A percentile compares a stretch with the other conserved stretches of the same genome.
Conservation (phyloP, 495 filamentous ascomycete genomes). For the Extremus antarcticus region DNA sequence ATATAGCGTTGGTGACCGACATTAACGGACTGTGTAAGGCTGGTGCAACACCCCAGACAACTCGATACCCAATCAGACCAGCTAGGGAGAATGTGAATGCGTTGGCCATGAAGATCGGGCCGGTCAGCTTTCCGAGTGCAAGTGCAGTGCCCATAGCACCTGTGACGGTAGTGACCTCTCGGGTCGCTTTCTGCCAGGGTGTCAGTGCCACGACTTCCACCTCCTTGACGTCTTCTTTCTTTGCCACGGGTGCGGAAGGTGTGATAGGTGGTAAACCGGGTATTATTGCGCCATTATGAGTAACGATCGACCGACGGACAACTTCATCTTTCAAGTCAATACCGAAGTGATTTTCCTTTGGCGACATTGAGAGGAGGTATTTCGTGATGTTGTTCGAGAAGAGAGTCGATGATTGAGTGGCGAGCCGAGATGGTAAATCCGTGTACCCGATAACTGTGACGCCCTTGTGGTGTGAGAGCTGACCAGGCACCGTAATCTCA, state of each 20-base stretch:
- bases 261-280: constrained; percentile 60
- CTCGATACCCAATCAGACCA: constrained; percentile 67
- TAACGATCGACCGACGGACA: constrained; percentile 68
- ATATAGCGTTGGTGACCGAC: constrained; percentile 81
- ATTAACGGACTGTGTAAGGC: constrained; percentile 73
- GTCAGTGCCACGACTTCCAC: constrained; percentile 53
- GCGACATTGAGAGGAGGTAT: constrained; percentile 64
- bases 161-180: constrained; percentile 57
- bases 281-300: constrained; percentile 58
- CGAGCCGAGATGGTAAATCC: constrained; percentile 66
- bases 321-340: constrained; percentile 70
- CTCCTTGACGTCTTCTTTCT: constrained; percentile 37
- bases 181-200: constrained; percentile 62
- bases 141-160: constrained; percentile 62
- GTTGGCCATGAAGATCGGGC: constrained; percentile 72
- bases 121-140: constrained; percentile 63
- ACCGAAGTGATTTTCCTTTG: constrained; percentile 60
- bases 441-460: constrained; percentile 78
- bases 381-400: constrained; percentile 85
- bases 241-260: constrained; percentile 52
- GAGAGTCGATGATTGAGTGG: constrained; percentile 69
- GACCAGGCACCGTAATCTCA: constrained; percentile 58
- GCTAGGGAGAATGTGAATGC: constrained; percentile 69
- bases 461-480: constrained; percentile 56
- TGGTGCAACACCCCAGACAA: constrained; percentile 67